phyloP scores from a whole-genome alignment of 75 land plant species.

The Sequoia sempervirens region DNA sequence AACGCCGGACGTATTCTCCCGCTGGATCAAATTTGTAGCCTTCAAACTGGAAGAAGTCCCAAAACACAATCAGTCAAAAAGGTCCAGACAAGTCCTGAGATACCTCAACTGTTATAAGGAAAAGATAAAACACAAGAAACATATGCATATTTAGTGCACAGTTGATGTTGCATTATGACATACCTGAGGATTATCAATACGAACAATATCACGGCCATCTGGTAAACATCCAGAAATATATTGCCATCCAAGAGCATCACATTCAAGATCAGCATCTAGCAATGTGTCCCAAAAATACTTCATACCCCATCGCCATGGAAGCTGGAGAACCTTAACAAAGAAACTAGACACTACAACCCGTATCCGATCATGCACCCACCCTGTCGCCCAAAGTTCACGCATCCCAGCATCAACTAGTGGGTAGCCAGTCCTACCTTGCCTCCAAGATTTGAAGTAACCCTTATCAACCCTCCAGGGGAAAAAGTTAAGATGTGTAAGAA shows the following conservation, averaged over 20 bases:
- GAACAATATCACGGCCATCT: constrained; percentile 85
- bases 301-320: constrained; percentile 99
- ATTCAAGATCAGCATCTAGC: constrained; percentile 87
- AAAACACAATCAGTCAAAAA: constrained; percentile 4
- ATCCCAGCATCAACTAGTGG: constrained; percentile 98
- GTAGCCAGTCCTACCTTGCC: constrained; percentile 96
- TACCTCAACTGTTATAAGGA: background rate
- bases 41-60: constrained; percentile 48
- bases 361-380: constrained; percentile 94
- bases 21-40: constrained; percentile 87
- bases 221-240: constrained; percentile 84
- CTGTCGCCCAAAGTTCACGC: constrained; percentile 99
- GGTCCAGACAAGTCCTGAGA: background rate
- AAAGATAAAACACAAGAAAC: background rate
- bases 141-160: background rate
- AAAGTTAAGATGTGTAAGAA: constrained; percentile 78
- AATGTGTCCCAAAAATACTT: constrained; percentile 98
- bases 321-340: constrained; percentile 83
- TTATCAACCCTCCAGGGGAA: constrained; percentile 90
- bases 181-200: constrained; percentile 73
- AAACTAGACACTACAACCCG: constrained; percentile 95
- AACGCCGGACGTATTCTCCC: constrained; percentile 84
- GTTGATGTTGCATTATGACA: background rate
- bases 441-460: constrained; percentile 85
- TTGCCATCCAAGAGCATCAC: constrained; percentile 94